Base-by-base conservation (phyloP, 495 filamentous ascomycete genomes). In the Staphylotrichum tortipilum region DNA sequence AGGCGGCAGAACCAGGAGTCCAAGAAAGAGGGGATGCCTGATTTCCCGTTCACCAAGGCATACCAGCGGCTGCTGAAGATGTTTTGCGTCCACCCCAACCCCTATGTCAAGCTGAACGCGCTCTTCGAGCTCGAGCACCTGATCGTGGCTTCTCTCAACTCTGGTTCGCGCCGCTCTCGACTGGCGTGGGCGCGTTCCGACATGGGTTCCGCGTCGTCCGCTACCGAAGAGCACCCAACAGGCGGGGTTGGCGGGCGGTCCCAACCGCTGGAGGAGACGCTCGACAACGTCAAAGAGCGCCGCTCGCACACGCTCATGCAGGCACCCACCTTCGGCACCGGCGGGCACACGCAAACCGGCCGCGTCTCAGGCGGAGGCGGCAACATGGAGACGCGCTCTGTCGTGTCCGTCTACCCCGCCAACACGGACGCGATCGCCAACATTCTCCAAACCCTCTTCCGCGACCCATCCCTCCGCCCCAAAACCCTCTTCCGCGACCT, bases 401-500 rank as follows among this genome's bases (percentile, higher is more conserved):
- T 74, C 44, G 44, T 63, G 12, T 68, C 58, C 54, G 70, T 59
- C 48, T 70, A 54, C 65, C 67, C 59, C 51, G 71, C 57, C 55
- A 86, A 70, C 61, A 80, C 77, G n/a, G 84, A 89, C 47, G 79
- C 81, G 63, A 88, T 95, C 21, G 82, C 90, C 26, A 80, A 85
- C 39, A 78, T 89, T 7, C 68, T 98, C 1, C 83, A 89, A 46
- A 75, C 79, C 6, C 78, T 98, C 14, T 88, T 98, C 65, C 78
- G 83, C 35, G 79, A 88, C 58, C 66, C 78, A 5, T 77, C 84
- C 11, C 77, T 91, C 48, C 84, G 92, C 37, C 91, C 92, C 1
- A 87, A 85, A 66, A 91, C 91, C 0, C 75, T 98, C 1, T 97
- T 95, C 73, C 86, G 92, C 23, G 92, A 98, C 62, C 70, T 98